Base-by-base conservation (phyloP, 352 stramenopile species). In the Phytopythium vexans region DNA sequence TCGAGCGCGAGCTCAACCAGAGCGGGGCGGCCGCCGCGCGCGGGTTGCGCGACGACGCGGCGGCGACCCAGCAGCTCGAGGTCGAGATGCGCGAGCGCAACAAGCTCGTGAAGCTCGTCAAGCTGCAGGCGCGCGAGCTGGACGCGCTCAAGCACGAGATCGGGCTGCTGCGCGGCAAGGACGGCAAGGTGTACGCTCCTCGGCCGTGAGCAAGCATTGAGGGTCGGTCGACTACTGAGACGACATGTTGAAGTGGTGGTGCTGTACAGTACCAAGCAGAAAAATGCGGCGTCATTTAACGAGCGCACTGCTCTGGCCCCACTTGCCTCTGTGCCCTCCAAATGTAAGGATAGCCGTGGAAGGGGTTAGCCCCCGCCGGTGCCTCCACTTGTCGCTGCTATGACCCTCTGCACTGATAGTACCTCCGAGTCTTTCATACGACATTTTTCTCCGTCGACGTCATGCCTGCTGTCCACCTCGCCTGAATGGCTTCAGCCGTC, bases 131-230 rank as follows among this genome's bases (percentile, higher is more conserved):
- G 35, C 82, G 86, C 37, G 91, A 98, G 55, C 70, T 97, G 9
- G 89, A 98, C 51, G 87, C 86, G 10, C 77, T 98, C 41, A 95
- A 95, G 56, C 72, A 91, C 49, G 90, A 97, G 65, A 91, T 97
- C 31, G 74, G 76, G 3, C 74, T 96, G 54, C 59, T 96, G 43
- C 82, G 83, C 8, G 73, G 84, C 60, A 95, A 94, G 48, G 82
- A 89, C 60, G 83, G 82, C 54, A 89, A 88, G 56, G 70, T 89
- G 32, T 88, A 91, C 34, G 78, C 75, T 1, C 68, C 78, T 16
- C 57, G 66, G 47, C 5, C 12, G 6, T 44, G 35, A 42, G 15
- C 8, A 15, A 3, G 46, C 35, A 32, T 84, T 55, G 57, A 56
- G 69, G 53, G 62, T 75, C 44, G 21, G 21, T 27, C 21, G 21